A percentile compares a stretch with the other conserved stretches of the same genome.
phyloP scores from a whole-genome alignment of 768 basidiomycete species.

The Suillus americanus region DNA sequence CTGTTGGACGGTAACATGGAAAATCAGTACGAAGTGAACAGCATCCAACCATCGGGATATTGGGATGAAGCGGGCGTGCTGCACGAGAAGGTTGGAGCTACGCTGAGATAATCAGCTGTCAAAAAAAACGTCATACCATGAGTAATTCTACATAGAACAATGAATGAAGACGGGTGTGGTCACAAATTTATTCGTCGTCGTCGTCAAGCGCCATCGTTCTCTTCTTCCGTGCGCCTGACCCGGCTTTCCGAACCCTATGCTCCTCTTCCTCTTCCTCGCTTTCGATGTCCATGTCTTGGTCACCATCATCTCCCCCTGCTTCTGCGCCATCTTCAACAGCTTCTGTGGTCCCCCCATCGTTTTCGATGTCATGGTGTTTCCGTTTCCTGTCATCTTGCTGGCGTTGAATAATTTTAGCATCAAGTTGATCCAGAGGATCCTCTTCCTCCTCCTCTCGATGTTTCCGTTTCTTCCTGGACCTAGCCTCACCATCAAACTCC shows the following conservation, averaged over 20 bases:
- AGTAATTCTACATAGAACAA: neutral
- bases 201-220: constrained; percentile 54
- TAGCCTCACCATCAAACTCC: constrained; percentile 36
- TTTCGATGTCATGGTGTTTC: constrained; percentile 34
- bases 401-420: constrained; percentile 59
- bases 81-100: constrained; percentile 36
- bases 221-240: constrained; percentile 55
- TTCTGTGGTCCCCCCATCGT: constrained; percentile 12
- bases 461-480: constrained; percentile 36
- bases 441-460: constrained; percentile 54
- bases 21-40: constrained; percentile 79
- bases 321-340: constrained; percentile 26
- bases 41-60: constrained; percentile 60
- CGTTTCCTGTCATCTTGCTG: constrained; percentile 54
- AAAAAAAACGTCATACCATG: neutral
- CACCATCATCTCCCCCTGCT: constrained; percentile 30
- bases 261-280: constrained; percentile 74
- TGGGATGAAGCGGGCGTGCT: constrained; percentile 60
- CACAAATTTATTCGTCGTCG: constrained; percentile 57
- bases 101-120: constrained; percentile 24
- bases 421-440: constrained; percentile 67
- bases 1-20: constrained; percentile 72
- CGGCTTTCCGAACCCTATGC: constrained; percentile 57
- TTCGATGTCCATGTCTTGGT: constrained; percentile 68
- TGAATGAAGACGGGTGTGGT: constrained; percentile 6